Evolutionary conservation across 2,329 filamentous ascomycete species (phyloP), one percentile per base, ranked within the genome.

Genomic region (Sporothrix schenckii): DNA sequence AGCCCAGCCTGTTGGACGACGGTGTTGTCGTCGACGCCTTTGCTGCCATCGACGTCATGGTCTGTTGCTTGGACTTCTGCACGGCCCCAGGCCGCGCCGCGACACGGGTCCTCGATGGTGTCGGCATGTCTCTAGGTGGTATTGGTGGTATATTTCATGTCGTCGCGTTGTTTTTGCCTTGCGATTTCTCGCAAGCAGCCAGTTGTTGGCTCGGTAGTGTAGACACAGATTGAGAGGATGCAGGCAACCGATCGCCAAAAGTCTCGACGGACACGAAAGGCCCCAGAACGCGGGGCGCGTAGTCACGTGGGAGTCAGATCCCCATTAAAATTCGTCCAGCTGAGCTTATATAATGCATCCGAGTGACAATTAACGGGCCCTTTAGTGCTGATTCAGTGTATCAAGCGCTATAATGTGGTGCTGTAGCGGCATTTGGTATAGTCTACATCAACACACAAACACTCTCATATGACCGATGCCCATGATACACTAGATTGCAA

Each of bases 21-120:
- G 58, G 56, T 11, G 70, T 39, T 7, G 58, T 11, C n/a, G 58
- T 71, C 4, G 69, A 4, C 60, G 71, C 63, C 60, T 75, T 76
- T 10, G 72, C 47, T 3, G 54, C n/a, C 44, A 66, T 52, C 11
- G 67, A 49, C 34, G 63, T 69, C 34, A 58, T 63, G 56, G 69
- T 73, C 53, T 56, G 21, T 27, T 63, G 58, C 21, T 63, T 44
- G 11, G 41, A 4, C 21, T 63, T 69, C 14, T 60, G 68, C 47
- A 58, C 27, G 44, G 50, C 50, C n/a, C 56, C 70, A 1, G 67
- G 63, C 50, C 65, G 71, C 30, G 54, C 30, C 54, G 30, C 21
- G 49, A 53, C 61, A 19, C 66, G 69, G 19, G 66, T 30, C 54
- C 63, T 65, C 47, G 63, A 54, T 13, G 71, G 71, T 4, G 53